Evolutionary conservation across 2,329 filamentous ascomycete genomes (phyloP).

Genomic region (Claviceps sp.): DNA sequence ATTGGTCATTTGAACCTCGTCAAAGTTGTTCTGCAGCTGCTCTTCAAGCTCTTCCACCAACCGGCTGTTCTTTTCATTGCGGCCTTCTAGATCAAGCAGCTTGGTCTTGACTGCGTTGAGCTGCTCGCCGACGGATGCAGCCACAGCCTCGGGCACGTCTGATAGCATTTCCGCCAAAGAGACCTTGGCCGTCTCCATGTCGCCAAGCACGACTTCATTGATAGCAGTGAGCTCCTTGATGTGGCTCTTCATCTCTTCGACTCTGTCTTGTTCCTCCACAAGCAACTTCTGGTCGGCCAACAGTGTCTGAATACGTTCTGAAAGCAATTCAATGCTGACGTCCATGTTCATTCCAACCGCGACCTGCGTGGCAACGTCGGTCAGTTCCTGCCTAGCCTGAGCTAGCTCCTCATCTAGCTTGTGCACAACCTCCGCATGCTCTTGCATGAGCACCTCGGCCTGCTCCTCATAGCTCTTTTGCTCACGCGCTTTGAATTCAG

Average conservation of each 20-base stretch:
- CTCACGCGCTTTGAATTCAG: conserved; percentile 33
- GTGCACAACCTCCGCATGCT: conserved; percentile 43
- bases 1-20: conserved; percentile 73
- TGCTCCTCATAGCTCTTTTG: conserved; percentile 44
- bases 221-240: conserved; percentile 41
- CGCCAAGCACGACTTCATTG: conserved; percentile 45
- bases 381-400: conserved; percentile 52
- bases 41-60: conserved; percentile 94
- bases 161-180: conserved; percentile 40
- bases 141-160: conserved; percentile 29
- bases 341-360: conserved; percentile 46
- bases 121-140: conserved; percentile 39
- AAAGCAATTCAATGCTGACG: conserved; percentile 54
- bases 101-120: conserved; percentile 51
- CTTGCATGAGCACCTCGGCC: conserved; percentile 42
- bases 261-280: conserved; percentile 42
- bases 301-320: conserved; percentile 45
- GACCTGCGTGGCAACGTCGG: conserved; percentile 50
- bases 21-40: conserved; percentile 87
- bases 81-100: conserved; percentile 45
- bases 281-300: conserved; percentile 47
- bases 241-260: conserved; percentile 41
- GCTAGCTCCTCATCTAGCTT: conserved; percentile 48
- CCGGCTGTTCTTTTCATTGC: conserved; percentile 82
- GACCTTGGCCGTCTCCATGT: conserved; percentile 48